These are phyloP conservation scores for Penicillium chermesinum DNA, from an alignment of 495 filamentous ascomycete genomes.

Conservation along the genomic window DNA sequence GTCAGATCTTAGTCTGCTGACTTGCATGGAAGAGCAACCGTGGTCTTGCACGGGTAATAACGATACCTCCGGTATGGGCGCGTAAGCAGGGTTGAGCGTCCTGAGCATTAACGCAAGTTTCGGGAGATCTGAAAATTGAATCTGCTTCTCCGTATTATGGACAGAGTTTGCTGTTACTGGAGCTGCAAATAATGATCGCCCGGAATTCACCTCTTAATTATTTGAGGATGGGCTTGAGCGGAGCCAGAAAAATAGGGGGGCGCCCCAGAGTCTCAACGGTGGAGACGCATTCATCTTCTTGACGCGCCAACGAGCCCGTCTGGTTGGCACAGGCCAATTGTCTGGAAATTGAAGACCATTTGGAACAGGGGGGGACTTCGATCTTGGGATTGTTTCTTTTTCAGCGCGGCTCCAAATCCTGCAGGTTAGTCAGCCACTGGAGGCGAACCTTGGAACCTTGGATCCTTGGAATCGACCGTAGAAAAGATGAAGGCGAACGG, in stretches of 20 bases:
- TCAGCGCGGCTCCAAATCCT: constrained; percentile 1
- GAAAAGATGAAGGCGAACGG: neutral
- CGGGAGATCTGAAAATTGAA: neutral
- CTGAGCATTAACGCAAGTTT: too few relatives aligned
- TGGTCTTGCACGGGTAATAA: neutral
- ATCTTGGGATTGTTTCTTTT: neutral
- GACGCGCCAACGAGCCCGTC: constrained; percentile 11
- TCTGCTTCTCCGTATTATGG: too few relatives aligned
- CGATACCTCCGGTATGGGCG: neutral
- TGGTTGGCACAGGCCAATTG: constrained; percentile 1
- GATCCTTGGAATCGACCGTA: too few relatives aligned
- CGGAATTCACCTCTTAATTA: neutral
- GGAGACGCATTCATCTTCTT: constrained; percentile 17
- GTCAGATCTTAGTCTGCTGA: neutral
- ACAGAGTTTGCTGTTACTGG: neutral
- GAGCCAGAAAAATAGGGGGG: constrained; percentile 10
- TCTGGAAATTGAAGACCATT: constrained; percentile 6
- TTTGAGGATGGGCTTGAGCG: neutral
- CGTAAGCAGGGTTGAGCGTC: neutral
- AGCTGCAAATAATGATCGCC: constrained; percentile 15
- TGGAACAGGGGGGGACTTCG: constrained; percentile 3
- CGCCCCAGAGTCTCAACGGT: constrained; percentile 1
- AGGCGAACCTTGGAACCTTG: too few relatives aligned
- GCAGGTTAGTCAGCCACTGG: constrained; percentile 12
- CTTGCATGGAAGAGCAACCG: neutral